Percentiles rank a stretch among this genome's conserved stretches.
phyloP scores from a whole-genome alignment of 1,139 yeast genomes.

The Yamadazyma friedrichii region DNA sequence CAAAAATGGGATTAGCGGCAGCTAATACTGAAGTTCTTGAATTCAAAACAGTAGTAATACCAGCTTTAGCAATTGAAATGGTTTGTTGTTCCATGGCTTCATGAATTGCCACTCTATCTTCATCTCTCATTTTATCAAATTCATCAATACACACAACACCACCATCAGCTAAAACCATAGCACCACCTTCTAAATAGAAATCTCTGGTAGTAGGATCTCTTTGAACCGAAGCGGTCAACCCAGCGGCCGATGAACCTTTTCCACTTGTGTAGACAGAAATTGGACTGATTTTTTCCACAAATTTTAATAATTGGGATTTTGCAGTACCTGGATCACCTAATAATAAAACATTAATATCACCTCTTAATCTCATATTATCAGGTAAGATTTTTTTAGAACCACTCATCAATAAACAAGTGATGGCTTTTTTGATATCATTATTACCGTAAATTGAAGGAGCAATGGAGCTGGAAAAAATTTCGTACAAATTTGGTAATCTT shows the following conservation, averaged over 20 bases:
- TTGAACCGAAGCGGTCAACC: slow-evolving; percentile 97
- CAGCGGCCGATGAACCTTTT: slow-evolving; percentile 99
- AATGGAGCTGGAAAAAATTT: slow-evolving; percentile 80
- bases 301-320: slow-evolving; percentile 90
- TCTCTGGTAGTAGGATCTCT: slow-evolving; percentile 86
- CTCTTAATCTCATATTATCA: slow-evolving; percentile 95
- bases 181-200: slow-evolving; percentile 97
- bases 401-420: slow-evolving; percentile 88
- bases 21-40: slow-evolving; percentile 96
- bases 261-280: slow-evolving; percentile 96
- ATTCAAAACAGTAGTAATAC: slow-evolving; percentile 92
- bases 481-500: slow-evolving; percentile 80
- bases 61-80: slow-evolving; percentile 98
- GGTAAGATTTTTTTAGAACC: slow-evolving; percentile 92
- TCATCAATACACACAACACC: slow-evolving; percentile 99
- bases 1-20: slow-evolving; percentile 97
- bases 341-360: slow-evolving; percentile 89
- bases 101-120: slow-evolving; percentile 97
- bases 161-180: slow-evolving; percentile 98
- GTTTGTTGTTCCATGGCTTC: slow-evolving; percentile 99
- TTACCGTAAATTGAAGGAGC: slow-evolving; percentile 98
- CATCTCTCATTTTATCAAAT: slow-evolving; percentile 98
- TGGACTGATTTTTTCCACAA: slow-evolving; percentile 93
- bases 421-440: slow-evolving; percentile 87
- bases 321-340: slow-evolving; percentile 99